phyloP scores from a whole-genome alignment of 352 stramenopile species.

The Phytophthora pini region DNA sequence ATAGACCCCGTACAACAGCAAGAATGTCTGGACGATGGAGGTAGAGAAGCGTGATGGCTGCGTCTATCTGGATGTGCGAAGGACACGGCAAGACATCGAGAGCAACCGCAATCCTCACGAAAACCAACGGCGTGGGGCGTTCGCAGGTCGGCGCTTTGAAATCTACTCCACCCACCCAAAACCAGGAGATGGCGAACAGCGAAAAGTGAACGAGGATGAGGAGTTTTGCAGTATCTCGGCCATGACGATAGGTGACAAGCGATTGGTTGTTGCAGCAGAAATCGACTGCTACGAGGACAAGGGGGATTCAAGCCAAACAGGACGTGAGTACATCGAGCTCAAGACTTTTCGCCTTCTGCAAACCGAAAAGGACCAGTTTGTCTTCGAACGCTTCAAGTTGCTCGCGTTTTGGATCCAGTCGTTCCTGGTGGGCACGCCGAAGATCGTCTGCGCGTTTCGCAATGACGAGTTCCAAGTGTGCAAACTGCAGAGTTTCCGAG shows the following conservation, averaged over 20 bases:
- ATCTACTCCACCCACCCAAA: constrained; percentile 52
- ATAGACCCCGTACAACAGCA: constrained; percentile 82
- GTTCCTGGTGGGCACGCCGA: constrained; percentile 73
- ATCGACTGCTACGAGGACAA: constrained; percentile 65
- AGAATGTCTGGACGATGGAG: constrained; percentile 67
- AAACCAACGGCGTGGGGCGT: constrained; percentile 65
- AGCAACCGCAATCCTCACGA: constrained; percentile 48
- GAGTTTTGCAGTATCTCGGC: constrained; percentile 81
- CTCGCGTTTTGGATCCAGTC: constrained; percentile 89
- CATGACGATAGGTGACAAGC: constrained; percentile 56
- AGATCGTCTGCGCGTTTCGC: constrained; percentile 79
- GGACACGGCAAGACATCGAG: constrained; percentile 52
- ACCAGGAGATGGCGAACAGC: constrained; percentile 6
- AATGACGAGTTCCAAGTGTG: constrained; percentile 61
- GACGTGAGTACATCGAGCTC: constrained; percentile 64
- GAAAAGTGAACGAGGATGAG: constrained; percentile 60
- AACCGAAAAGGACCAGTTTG: constrained; percentile 68
- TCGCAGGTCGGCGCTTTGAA: constrained; percentile 78
- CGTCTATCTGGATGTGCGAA: constrained; percentile 71
- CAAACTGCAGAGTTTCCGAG: constrained; percentile 75
- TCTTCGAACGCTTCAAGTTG: constrained; percentile 84
- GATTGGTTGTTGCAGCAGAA: constrained; percentile 64
- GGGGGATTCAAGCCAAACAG: not conserved
- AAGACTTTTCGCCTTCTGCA: constrained; percentile 72
- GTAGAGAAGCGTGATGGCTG: constrained; percentile 63